These are phyloP conservation scores for Xylaria flabelliformis DNA, from an alignment of 495 filamentous ascomycete genomes.

Conservation along the genomic window DNA sequence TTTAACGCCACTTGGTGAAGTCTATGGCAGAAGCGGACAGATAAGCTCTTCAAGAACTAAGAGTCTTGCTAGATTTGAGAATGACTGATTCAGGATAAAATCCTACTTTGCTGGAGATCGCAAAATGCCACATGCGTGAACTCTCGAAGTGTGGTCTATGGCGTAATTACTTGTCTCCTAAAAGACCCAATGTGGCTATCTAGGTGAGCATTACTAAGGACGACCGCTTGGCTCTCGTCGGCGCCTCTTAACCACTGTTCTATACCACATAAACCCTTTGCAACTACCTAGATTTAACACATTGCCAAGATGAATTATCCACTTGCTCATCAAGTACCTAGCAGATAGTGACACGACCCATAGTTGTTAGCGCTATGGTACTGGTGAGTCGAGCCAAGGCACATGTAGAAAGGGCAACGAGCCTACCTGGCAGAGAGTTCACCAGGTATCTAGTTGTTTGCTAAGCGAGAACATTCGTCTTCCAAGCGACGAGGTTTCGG, in stretches of 20 bases:
- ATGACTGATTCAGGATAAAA: neutral
- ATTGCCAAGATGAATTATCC: slow-evolving; percentile 73
- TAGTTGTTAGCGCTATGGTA: slow-evolving; percentile 60
- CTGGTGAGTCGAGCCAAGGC: neutral
- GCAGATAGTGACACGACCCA: slow-evolving; percentile 63
- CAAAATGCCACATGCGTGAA: slow-evolving; percentile 40
- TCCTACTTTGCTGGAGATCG: neutral
- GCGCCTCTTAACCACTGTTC: slow-evolving; percentile 69
- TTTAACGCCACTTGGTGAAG: neutral
- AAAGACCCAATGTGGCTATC: slow-evolving; percentile 72
- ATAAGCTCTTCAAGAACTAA: too few species aligned
- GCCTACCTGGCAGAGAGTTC: slow-evolving; percentile 58
- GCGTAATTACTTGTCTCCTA: slow-evolving; percentile 58
- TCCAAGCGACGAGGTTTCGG: slow-evolving; percentile 54
- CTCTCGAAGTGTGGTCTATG: slow-evolving; percentile 54
- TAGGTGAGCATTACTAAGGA: slow-evolving; percentile 68
- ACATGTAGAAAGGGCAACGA: neutral
- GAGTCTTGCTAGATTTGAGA: too few species aligned
- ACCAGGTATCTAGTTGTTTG: slow-evolving; percentile 66
- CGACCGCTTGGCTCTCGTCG: slow-evolving; percentile 55
- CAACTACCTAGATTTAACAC: slow-evolving; percentile 56
- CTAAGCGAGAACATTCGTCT: slow-evolving; percentile 64
- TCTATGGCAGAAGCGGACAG: neutral
- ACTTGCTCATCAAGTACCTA: slow-evolving; percentile 62
- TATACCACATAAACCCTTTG: slow-evolving; percentile 57